Percentiles rank a stretch among this genome's conserved stretches.
These are phyloP conservation scores for Picea mariana DNA, from an alignment of 83 land plant species.

Conservation along the genomic window DNA sequence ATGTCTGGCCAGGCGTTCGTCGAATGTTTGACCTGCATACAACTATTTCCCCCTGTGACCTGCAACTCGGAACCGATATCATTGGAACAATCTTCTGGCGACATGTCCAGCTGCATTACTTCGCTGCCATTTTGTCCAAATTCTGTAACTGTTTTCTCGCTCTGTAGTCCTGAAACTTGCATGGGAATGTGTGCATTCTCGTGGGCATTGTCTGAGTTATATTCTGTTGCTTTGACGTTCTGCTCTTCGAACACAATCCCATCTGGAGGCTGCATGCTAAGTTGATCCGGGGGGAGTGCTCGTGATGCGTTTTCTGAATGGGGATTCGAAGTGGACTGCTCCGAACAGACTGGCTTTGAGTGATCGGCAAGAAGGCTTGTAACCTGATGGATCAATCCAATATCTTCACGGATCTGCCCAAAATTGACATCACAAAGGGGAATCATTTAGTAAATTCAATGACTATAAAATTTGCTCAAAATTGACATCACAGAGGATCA, in stretches of 20 bases:
- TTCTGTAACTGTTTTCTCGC: constrained; percentile 10
- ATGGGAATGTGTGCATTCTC: background rate
- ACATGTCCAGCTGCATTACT: constrained; percentile 64
- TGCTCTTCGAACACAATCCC: constrained; percentile 27
- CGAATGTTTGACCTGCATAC: background rate
- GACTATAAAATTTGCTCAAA: no score
- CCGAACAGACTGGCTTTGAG: constrained; percentile 65
- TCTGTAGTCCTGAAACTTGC: background rate
- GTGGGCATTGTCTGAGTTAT: constrained; percentile 26
- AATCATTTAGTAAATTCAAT: no score
- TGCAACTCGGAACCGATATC: constrained; percentile 25
- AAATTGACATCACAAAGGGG: no score
- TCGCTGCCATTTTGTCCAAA: constrained; percentile 36
- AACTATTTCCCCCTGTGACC: constrained; percentile 23
- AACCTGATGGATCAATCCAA: constrained; percentile 45
- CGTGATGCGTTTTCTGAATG: constrained; percentile 22
- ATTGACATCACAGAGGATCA: no score
- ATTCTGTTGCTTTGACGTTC: constrained; percentile 25
- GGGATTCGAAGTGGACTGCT: constrained; percentile 71
- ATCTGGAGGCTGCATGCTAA: constrained; percentile 11
- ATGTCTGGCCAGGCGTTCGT: constrained; percentile 7
- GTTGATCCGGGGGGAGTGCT: constrained; percentile 21
- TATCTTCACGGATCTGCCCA: constrained; percentile 66
- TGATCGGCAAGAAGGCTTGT: constrained; percentile 50
- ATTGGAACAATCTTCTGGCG: constrained; percentile 57